Conservation (phyloP, 805 yeast species). For the Wickerhamiella allomyrinae region DNA sequence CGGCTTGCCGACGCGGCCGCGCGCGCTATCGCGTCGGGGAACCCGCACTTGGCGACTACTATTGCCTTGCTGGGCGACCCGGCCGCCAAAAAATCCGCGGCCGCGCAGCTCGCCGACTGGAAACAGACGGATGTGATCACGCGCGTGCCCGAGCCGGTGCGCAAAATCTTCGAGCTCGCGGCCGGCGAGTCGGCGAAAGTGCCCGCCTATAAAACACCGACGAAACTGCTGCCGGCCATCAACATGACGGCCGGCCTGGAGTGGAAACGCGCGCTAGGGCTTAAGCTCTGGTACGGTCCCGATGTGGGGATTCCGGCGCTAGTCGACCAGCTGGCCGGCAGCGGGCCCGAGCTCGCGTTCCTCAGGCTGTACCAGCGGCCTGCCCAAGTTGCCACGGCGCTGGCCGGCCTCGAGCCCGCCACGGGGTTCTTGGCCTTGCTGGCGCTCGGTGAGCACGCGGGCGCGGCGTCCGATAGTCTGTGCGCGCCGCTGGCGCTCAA, state of each 20-base stretch:
- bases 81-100: slow-evolving; percentile 41
- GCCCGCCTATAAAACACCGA: slow-evolving; percentile 16
- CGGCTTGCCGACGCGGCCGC: slow-evolving; percentile 48
- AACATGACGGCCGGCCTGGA: slow-evolving; percentile 32
- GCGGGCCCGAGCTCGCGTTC: slow-evolving; percentile 11
- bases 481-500: slow-evolving; percentile 8
- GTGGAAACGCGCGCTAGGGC: slow-evolving; percentile 51
- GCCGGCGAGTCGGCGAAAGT: slow-evolving; percentile 27
- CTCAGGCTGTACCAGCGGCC: slow-evolving; percentile 9
- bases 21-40: slow-evolving; percentile 44
- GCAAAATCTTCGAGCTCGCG: slow-evolving; percentile 50
- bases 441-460: slow-evolving; percentile 7
- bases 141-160: slow-evolving; percentile 38
- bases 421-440: slow-evolving; percentile 15
- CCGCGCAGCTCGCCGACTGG: slow-evolving; percentile 57
- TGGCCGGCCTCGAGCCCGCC: slow-evolving; percentile 8
- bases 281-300: slow-evolving; percentile 47
- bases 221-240: slow-evolving; percentile 11
- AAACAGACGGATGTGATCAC: slow-evolving; percentile 27
- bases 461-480: slow-evolving; percentile 7
- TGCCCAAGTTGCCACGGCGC: slow-evolving; percentile 7
- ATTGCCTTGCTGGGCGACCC: slow-evolving; percentile 56
- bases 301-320: slow-evolving; percentile 5
- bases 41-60: slow-evolving; percentile 56
- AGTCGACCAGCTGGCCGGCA: slow-evolving; percentile 1